Base-by-base conservation (phyloP, 2,329 filamentous ascomycete genomes). In the Fusarium fracticaudum region DNA sequence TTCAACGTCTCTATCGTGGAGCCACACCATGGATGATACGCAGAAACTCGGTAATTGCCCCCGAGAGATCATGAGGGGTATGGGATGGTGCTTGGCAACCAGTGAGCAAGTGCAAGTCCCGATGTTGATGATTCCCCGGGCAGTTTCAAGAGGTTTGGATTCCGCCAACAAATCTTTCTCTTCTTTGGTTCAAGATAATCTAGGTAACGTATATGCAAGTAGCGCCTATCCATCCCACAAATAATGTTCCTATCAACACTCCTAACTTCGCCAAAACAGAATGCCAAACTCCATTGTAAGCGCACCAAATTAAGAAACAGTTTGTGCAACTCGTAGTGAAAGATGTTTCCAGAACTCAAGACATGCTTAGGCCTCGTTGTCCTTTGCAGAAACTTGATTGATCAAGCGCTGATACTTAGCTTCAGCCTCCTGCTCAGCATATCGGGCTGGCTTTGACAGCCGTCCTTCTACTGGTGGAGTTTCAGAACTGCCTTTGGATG, bases 351-450 rank as follows among this genome's bases (percentile, higher is more conserved):
- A 44, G 38, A 45, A 67, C 11, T 24, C 43, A 53, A 33, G 18
- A 22, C 43, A 63, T 24, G 38, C 26, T 33, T 44, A 61, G 41
- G 61, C 64, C 48, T 78, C 79, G 18, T 72, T 69, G 29, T 84
- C 80, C 64, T 81, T 83, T 18, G 81, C 80, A 8, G 81, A 78
- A 22, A 83, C 80, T 3, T 83, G 82, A 57, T 79, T 80, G 53
- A 84, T 82, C 50, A 84, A 76, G 44, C 82, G 82, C 64, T 80
- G 79, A 40, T 84, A 84, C 48, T 77, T 80, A 26, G 78, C 69
- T 67, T 83, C 80, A 26, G 75, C 77, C 65, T 83, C 80, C 37
- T 82, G 78, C 67, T 84, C 82, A 9, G 80, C 77, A 64, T 84
- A 81, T 59, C 78, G 79, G 22, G 58, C 61, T 17, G 78, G 75